phyloP scores from a whole-genome alignment of 257 asterid genomes.

The Nicotiana benthamiana region DNA sequence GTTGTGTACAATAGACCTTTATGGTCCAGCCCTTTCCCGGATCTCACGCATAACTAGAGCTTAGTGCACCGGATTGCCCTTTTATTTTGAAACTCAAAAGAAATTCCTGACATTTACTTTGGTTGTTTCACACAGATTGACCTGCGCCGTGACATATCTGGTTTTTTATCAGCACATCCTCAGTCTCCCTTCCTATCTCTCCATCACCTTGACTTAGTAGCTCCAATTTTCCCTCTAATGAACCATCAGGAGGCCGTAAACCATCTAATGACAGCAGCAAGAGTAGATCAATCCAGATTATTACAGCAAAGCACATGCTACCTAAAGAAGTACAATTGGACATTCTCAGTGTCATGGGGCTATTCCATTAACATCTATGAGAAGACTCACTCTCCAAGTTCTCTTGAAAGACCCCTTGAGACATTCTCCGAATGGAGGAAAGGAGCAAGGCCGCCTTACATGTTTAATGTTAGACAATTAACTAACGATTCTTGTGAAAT shows the following conservation, averaged over 20 bases:
- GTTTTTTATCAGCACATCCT: constrained; percentile 13
- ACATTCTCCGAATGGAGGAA: constrained; percentile 13
- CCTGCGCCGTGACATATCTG: constrained; percentile 16
- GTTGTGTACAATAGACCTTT: too few relatives aligned
- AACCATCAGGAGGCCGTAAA: constrained; percentile 5
- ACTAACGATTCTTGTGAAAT: constrained; percentile 15
- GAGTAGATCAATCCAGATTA: constrained; percentile 4
- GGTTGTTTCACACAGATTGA: constrained; percentile 10
- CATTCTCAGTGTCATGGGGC: constrained; percentile 9
- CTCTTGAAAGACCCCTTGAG: constrained; percentile 8
- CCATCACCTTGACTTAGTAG: constrained; percentile 4
- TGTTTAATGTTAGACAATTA: constrained; percentile 5
- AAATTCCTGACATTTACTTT: neutral
- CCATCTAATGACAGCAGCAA: constrained; percentile 9
- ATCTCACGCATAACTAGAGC: too few relatives aligned
- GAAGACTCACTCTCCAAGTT: neutral
- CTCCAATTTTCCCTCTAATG: constrained; percentile 8
- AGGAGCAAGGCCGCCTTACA: constrained; percentile 18
- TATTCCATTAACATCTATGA: constrained; percentile 5
- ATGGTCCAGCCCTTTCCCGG: too few relatives aligned
- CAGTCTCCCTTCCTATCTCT: constrained; percentile 12
- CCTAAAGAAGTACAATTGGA: constrained; percentile 1
- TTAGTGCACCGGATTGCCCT: too few relatives aligned
- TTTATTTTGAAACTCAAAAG: too few relatives aligned
- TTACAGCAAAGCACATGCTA: constrained; percentile 7